phyloP scores from a whole-genome alignment of 164 flowering plant species.

The Echeveria elegans region DNA sequence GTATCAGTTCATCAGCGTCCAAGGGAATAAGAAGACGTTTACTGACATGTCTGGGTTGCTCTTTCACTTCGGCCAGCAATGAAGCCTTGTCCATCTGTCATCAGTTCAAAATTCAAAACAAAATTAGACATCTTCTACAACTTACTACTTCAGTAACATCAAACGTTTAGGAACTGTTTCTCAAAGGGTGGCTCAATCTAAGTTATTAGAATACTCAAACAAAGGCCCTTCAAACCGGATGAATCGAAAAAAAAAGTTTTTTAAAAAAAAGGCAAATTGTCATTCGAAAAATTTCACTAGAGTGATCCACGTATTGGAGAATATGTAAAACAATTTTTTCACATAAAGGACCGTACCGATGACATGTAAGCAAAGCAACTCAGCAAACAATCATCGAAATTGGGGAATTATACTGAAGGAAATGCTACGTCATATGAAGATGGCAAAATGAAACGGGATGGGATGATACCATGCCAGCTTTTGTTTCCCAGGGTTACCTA shows the following conservation, averaged over 20 bases:
- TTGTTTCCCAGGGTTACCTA: background rate
- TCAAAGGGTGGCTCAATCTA: background rate
- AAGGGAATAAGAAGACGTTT: constrained; percentile 48
- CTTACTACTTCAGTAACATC: background rate
- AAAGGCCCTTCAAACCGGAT: background rate
- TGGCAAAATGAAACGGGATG: background rate
- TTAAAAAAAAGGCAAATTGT: background rate
- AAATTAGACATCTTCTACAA: background rate
- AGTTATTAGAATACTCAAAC: background rate
- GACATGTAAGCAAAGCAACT: no score
- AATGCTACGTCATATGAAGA: background rate
- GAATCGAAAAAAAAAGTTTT: no score
- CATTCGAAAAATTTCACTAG: background rate
- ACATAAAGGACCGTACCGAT: no score
- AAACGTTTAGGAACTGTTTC: background rate
- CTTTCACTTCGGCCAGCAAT: constrained; percentile 69
- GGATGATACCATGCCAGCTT: background rate
- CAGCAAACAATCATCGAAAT: no score
- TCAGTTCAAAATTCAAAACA: background rate
- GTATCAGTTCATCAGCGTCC: constrained; percentile 63
- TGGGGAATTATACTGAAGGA: no score
- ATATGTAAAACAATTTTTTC: no score
- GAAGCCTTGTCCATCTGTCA: constrained; percentile 88
- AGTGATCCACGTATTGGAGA: background rate
- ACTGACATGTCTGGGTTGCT: constrained; percentile 45